A percentile compares a stretch with the other conserved stretches of the same genome.
Conservation (phyloP, 116 monocot species). For the Cymodocea nodosa region DNA sequence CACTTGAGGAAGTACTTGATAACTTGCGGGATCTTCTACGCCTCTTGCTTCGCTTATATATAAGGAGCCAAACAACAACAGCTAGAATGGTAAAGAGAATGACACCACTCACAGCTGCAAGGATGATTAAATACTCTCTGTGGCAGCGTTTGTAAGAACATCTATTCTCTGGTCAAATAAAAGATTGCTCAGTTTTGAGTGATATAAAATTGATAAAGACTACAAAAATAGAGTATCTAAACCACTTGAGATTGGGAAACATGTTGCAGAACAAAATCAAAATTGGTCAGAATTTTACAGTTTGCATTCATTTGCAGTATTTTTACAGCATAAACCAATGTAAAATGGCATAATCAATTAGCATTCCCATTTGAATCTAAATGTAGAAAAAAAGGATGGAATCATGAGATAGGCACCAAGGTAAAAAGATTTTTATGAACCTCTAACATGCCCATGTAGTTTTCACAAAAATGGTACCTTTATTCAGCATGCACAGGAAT, state of each 20-base stretch:
- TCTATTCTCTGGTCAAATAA: constrained; percentile 26
- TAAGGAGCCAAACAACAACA: constrained; percentile 81
- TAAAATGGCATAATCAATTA: too few species aligned
- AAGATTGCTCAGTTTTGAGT: background rate
- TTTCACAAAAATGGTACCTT: constrained; percentile 4
- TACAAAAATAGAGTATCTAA: background rate
- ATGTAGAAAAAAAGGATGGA: too few species aligned
- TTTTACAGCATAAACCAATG: too few species aligned
- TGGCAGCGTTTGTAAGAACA: constrained; percentile 63
- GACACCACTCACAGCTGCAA: constrained; percentile 69
- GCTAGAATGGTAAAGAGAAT: constrained; percentile 56
- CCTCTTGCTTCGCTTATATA: constrained; percentile 69
- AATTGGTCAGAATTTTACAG: too few species aligned
- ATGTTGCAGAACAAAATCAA: too few species aligned
- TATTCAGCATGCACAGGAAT: constrained; percentile 53
- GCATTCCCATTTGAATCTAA: too few species aligned
- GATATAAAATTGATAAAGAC: background rate
- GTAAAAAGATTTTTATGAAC: too few species aligned
- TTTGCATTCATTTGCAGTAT: too few species aligned
- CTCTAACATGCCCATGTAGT: background rate
- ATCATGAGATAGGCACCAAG: too few species aligned
- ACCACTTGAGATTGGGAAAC: too few species aligned
- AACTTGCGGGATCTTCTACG: constrained; percentile 68
- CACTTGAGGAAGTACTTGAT: constrained; percentile 41
- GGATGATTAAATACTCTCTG: constrained; percentile 71